A percentile compares a stretch with the other conserved stretches of the same genome.
Conservation (phyloP, 768 basidiomycete genomes). For the Tulasnella sp. region DNA sequence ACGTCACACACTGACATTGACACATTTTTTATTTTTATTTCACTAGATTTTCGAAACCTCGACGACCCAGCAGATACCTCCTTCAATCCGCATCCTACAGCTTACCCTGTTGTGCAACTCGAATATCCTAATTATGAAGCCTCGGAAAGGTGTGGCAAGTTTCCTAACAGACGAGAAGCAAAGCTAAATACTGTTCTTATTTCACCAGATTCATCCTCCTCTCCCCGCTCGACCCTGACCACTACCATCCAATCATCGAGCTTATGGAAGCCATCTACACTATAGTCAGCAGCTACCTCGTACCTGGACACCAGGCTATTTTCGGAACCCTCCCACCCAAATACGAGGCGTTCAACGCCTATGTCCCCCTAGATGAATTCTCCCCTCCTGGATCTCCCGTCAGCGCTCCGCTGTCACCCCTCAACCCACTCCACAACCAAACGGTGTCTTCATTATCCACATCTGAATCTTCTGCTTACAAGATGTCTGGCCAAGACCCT, state of each 20-base stretch:
- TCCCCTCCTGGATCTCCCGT: constrained; percentile 30
- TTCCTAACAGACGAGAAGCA: neutral
- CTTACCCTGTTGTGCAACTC: constrained; percentile 56
- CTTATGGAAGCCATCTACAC: constrained; percentile 59
- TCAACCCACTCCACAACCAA: constrained; percentile 19
- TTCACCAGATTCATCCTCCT: constrained; percentile 24
- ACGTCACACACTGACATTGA: neutral
- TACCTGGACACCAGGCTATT: constrained; percentile 46
- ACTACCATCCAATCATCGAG: constrained; percentile 77
- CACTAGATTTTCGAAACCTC: constrained; percentile 58
- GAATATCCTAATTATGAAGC: constrained; percentile 69
- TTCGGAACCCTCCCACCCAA: constrained; percentile 52
- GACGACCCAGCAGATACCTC: constrained; percentile 48
- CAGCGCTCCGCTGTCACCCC: constrained; percentile 29
- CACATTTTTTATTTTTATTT: neutral
- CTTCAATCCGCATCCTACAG: constrained; percentile 47
- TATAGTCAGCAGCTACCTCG: constrained; percentile 34
- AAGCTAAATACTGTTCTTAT: neutral
- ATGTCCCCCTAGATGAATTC: constrained; percentile 15
- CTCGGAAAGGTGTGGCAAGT: constrained; percentile 45
- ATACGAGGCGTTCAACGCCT: neutral
- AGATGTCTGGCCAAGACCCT: constrained; percentile 25
- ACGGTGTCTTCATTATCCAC: too few species aligned
- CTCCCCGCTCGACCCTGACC: constrained; percentile 72
- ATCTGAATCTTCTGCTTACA: constrained; percentile 16